Base-by-base conservation (phyloP, 768 basidiomycete species). In the Leccinum olivaceopallidum region DNA sequence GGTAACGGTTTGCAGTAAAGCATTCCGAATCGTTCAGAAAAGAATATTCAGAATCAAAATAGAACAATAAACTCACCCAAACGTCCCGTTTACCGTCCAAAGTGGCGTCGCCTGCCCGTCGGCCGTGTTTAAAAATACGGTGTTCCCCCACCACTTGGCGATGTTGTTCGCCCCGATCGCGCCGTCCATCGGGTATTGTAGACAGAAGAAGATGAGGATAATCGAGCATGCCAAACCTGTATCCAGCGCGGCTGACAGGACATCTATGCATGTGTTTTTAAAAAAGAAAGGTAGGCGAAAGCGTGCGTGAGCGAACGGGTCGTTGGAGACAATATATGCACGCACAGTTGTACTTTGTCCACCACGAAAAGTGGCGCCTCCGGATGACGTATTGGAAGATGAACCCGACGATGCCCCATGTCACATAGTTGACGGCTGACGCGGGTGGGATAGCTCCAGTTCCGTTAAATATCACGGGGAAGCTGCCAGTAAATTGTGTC, bases 81-180 rank as follows among this genome's bases (percentile, higher is more conserved):
- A 73, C 8, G 71, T 75, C 4, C 61, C 56, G 13, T 68, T 61
- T 5, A 42, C n/a, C 5, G 50, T 18, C 9, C 22, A 42, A 1
- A 74, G 59, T 0, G 72, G 60, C 39, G 60, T 55, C 3, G 51
- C 22, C 4, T n/a, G 30, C 16, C 57, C 67, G 53, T 79, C 77
- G 3, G 66, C 77, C 1, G 74, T 78, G 0, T 72, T 72, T 50
- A 57, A 6, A 60, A 60, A 72, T 7, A 74, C 68, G 61, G 75
- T 81, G 64, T 90, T 90, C 12, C 89, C 89, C 88, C 88, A 90
- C 89, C 89, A 91, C 1, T 61, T 64, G 53, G 79, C 80, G 50
- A 90, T 68, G n/a, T 60, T 85, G 57, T 79, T 74, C 12, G 65
- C n/a, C 6, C 86, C 88, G 61, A 90, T 87, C 4, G 70, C 69